These are phyloP conservation scores for Aspergillus pseudonomiae DNA, from an alignment of 2,329 filamentous ascomycete species.

Conservation along the genomic window DNA sequence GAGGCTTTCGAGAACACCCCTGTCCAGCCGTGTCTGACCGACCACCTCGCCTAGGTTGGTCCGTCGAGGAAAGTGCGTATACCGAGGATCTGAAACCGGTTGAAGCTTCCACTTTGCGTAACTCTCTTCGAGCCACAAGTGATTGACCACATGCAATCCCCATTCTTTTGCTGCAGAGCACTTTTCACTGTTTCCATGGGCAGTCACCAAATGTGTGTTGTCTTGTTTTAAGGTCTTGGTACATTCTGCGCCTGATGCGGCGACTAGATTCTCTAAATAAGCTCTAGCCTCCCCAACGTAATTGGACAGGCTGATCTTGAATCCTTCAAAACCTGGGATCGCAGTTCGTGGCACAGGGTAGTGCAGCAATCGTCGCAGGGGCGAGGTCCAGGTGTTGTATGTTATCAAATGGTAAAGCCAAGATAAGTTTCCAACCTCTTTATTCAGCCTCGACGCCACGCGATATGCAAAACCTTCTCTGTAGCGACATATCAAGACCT, in stretches of 20 bases:
- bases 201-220: constrained; percentile 94
- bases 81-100: constrained; percentile 71
- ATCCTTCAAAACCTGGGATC: constrained; percentile 75
- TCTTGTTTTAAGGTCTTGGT: constrained; percentile 95
- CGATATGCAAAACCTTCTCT: constrained; percentile 80
- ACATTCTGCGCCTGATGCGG: constrained; percentile 80
- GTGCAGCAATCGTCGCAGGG: constrained; percentile 79
- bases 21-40: constrained; percentile 82
- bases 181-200: constrained; percentile 87
- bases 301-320: constrained; percentile 89
- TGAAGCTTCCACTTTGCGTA: constrained; percentile 85
- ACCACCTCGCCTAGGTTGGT: constrained; percentile 94
- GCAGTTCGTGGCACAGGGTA: constrained; percentile 81
- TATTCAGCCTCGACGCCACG: constrained; percentile 72
- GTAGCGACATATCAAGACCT: constrained; percentile 86
- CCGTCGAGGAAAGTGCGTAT: constrained; percentile 81
- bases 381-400: constrained; percentile 84
- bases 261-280: constrained; percentile 90
- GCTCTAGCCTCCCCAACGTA: constrained; percentile 92
- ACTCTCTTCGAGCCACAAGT: constrained; percentile 96
- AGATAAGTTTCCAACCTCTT: constrained; percentile 86
- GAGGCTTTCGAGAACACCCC: constrained; percentile 70
- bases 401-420: constrained; percentile 95
- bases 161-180: constrained; percentile 90
- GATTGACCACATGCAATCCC: constrained; percentile 87